phyloP scores from a whole-genome alignment of 192 early-diverging fungal genomes.

The Backusella tuberculispora region DNA sequence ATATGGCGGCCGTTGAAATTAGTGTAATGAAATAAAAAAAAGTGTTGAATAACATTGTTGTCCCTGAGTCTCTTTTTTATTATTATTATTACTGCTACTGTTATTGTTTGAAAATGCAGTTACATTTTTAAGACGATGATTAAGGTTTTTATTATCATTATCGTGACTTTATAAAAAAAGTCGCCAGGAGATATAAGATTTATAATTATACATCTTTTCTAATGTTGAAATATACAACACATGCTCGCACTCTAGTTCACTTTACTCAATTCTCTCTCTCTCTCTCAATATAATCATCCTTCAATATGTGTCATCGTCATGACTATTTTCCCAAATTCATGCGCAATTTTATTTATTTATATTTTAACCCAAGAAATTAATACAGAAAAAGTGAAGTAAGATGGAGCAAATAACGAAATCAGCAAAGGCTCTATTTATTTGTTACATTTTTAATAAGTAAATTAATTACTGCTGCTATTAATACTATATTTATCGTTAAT shows the following conservation, averaged over 20 bases:
- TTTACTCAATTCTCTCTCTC: too few species aligned
- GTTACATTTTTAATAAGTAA: background rate
- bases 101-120: too few species aligned
- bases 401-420: conserved; percentile 90
- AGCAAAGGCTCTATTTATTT: conserved; percentile 77
- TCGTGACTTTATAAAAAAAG: too few species aligned
- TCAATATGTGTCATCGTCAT: background rate
- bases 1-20: background rate
- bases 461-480: too few species aligned
- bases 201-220: too few species aligned
- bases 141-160: too few species aligned
- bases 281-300: background rate
- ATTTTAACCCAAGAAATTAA: conserved; percentile 90
- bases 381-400: conserved; percentile 86
- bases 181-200: too few species aligned
- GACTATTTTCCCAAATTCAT: background rate
- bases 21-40: background rate
- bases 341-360: background rate
- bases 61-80: background rate
- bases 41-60: background rate
- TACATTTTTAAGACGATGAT: too few species aligned
- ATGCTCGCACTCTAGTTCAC: too few species aligned
- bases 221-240: too few species aligned
- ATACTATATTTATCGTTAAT: background rate
- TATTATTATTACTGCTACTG: background rate